These are phyloP conservation scores for Aleurites moluccanus DNA, from an alignment of 441 rosid species.

Conservation along the genomic window DNA sequence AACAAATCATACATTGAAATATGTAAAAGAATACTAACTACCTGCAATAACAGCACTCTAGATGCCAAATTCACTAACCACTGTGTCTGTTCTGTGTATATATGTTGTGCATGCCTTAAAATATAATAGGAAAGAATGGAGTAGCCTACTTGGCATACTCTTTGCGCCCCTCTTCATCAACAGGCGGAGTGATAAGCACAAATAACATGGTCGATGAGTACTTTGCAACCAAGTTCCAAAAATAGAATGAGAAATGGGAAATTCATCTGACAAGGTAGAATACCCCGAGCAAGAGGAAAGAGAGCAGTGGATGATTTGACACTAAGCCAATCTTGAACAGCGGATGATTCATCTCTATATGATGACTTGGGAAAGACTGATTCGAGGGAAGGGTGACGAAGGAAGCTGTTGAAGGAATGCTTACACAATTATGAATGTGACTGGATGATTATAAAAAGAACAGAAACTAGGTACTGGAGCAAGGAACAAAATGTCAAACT, in stretches of 20 bases:
- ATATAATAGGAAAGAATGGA: slow-evolving; percentile 5
- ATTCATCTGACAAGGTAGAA: too few relatives aligned
- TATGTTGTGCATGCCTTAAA: neutral
- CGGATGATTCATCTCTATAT: too few relatives aligned
- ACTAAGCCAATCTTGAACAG: too few relatives aligned
- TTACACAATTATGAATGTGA: neutral
- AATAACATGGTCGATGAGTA: slow-evolving; percentile 64
- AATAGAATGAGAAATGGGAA: slow-evolving; percentile 13
- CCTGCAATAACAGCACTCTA: neutral
- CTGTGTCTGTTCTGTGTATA: neutral
- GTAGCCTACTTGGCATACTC: slow-evolving; percentile 60
- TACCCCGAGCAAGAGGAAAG: too few relatives aligned
- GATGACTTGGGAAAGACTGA: too few relatives aligned
- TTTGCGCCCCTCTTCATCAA: slow-evolving; percentile 70
- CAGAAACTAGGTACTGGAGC: neutral
- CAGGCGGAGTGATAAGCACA: slow-evolving; percentile 81
- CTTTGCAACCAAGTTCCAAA: slow-evolving; percentile 30
- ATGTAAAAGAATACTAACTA: neutral
- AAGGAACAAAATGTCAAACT: neutral
- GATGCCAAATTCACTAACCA: neutral
- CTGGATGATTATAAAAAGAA: neutral
- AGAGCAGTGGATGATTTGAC: too few relatives aligned
- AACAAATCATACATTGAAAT: neutral
- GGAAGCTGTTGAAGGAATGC: neutral
- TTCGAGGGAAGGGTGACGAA: too few relatives aligned